Conservation (phyloP, 257 asterid species). For the Buddleja alternifolia region DNA sequence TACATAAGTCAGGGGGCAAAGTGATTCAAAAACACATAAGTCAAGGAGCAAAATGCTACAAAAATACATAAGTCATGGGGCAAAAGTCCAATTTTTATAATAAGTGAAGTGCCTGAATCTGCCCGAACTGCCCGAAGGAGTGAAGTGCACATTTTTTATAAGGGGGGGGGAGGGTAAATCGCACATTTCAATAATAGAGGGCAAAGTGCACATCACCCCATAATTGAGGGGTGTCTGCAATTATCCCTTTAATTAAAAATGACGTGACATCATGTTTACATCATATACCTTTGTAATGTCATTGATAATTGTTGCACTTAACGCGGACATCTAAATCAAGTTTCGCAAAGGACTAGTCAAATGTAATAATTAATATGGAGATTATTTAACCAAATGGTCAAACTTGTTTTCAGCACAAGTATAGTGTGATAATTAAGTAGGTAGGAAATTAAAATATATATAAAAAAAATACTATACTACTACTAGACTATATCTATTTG, state of each 20-base stretch:
- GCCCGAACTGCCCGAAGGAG: too few species aligned
- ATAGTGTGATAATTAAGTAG: not conserved
- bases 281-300: not conserved
- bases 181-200: too few species aligned
- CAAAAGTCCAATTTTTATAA: too few species aligned
- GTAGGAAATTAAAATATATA: not conserved
- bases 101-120: too few species aligned
- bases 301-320: not conserved
- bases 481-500: not conserved
- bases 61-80: too few species aligned
- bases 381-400: not conserved
- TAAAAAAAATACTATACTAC: not conserved
- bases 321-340: not conserved
- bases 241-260: too few species aligned
- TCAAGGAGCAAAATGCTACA: too few species aligned
- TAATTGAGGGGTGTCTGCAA: not conserved
- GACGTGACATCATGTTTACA: not conserved
- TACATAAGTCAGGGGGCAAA: too few species aligned
- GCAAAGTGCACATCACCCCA: not conserved
- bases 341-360: not conserved
- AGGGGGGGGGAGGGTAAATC: too few species aligned
- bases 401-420: not conserved
- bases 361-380: not conserved
- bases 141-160: too few species aligned
- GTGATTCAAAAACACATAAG: too few species aligned